Percentiles rank a stretch among this genome's conserved stretches.
phyloP scores from a whole-genome alignment of 176 grass and related monocot genomes.

The Oryza officinalis region DNA sequence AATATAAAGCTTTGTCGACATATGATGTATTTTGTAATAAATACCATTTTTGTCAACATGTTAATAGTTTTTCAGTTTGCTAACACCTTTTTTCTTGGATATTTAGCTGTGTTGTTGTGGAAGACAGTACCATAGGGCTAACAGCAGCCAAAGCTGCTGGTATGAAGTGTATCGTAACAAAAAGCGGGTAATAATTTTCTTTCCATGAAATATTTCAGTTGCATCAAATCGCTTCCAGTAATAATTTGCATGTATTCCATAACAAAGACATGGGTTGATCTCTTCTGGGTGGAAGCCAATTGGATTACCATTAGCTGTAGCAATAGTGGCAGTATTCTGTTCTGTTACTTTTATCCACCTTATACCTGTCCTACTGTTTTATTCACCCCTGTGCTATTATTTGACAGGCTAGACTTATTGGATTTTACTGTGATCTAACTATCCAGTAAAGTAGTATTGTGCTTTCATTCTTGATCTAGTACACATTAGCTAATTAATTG shows the following conservation, averaged over 20 bases:
- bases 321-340: background rate
- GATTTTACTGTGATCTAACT: too few relatives aligned
- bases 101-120: conserved; percentile 91
- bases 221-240: background rate
- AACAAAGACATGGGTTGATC: background rate
- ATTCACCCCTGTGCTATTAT: too few relatives aligned
- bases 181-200: conserved; percentile 74
- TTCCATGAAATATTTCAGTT: background rate
- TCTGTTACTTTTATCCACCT: too few relatives aligned
- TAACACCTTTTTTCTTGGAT: conserved; percentile 28
- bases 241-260: background rate
- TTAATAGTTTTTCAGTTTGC: background rate
- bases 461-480: too few relatives aligned
- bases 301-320: too few relatives aligned
- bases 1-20: background rate
- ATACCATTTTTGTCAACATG: background rate
- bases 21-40: background rate
- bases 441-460: too few relatives aligned
- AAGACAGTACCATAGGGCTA: conserved; percentile 92
- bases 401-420: too few relatives aligned
- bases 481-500: background rate
- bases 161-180: conserved; percentile 94
- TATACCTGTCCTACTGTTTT: too few relatives aligned
- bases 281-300: background rate
- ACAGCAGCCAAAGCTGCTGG: conserved; percentile 84